phyloP scores from a whole-genome alignment of 2,329 filamentous ascomycete genomes.

The Penicillium italicum region DNA sequence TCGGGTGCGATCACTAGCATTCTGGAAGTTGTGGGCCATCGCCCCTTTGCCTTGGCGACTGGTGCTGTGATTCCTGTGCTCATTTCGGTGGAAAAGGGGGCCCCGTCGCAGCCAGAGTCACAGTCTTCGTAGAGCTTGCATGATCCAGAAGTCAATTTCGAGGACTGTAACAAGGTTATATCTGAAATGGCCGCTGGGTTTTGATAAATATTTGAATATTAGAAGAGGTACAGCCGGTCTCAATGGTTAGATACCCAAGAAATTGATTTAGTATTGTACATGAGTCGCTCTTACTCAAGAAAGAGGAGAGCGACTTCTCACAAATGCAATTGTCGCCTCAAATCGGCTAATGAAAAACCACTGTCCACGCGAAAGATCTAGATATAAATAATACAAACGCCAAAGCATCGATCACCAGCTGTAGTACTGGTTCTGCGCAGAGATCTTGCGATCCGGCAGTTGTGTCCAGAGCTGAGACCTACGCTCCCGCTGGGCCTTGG shows the following conservation, averaged over 20 bases:
- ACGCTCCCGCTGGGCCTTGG: constrained; percentile 70
- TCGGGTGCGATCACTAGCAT: constrained; percentile 57
- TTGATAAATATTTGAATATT: constrained; percentile 26
- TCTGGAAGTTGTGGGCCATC: constrained; percentile 46
- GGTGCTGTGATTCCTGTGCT: constrained; percentile 53
- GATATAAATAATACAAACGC: constrained; percentile 33
- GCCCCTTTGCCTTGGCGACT: constrained; percentile 47
- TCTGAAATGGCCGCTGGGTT: constrained; percentile 13
- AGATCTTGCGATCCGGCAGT: constrained; percentile 79
- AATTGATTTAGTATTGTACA: constrained; percentile 22
- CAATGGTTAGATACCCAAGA: constrained; percentile 9
- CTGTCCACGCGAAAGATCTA: constrained; percentile 19
- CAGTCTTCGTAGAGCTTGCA: neutral
- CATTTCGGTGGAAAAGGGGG: constrained; percentile 41
- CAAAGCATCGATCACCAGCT: constrained; percentile 64
- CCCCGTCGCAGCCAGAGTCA: no score
- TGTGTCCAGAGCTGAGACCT: constrained; percentile 80
- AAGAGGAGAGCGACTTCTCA: constrained; percentile 7
- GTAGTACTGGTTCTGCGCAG: constrained; percentile 83
- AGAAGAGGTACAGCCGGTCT: neutral
- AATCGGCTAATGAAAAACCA: constrained; percentile 17
- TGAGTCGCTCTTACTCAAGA: constrained; percentile 8
- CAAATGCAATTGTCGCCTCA: constrained; percentile 14
- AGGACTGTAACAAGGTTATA: neutral
- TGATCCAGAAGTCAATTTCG: neutral